Evolutionary conservation across 768 basidiomycete species (phyloP), one percentile per base, ranked within the genome.

Genomic region (Kwoniella pini): DNA sequence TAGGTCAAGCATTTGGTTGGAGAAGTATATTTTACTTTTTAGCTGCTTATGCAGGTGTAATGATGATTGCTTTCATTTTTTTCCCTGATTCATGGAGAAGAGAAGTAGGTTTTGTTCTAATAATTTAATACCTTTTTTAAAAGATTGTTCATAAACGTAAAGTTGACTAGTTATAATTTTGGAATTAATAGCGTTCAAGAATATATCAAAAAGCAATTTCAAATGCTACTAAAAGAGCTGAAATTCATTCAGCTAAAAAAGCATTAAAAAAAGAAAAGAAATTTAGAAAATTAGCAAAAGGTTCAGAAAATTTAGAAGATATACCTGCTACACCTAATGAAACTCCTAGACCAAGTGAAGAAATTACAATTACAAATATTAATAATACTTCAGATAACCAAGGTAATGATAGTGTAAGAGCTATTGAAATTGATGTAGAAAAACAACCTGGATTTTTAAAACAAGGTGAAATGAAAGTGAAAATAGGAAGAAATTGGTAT

Each of bases 21-120:
- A 83, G 89, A 36, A 85, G 87, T 7, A 84, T 85, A 0, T 91
- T 94, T 75, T 94, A 89, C 84, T 90, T 93, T 75, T 82, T 92
- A 22, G 80, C 84, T 0, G 85, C 86, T 30, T 82, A 87, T 55
- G 84, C 84, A 9, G 85, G 85, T 1, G 27, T 82, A 31, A 83
- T 83, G 51, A 80, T 85, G 51, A 43, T 85, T 38, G 78, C 81
- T 19, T 89, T 90, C 75, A 55, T 87, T 31, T 75, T 87, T 71
- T 89, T 92, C 80, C 84, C 84, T 59, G 91, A 94, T 69, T 90
- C 90, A 0, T 94, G 89, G 80, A 84, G 91, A 17, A 80, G 83
- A 55, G 89, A 92, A 61, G 66, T 67, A 21, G 62, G 63, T 52
- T 12, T 12, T 13, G 9, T 7, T 7, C 5, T 42, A 2, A 19